Base-by-base conservation (phyloP, 805 yeast genomes). In the Starmerella gropengiesseri region DNA sequence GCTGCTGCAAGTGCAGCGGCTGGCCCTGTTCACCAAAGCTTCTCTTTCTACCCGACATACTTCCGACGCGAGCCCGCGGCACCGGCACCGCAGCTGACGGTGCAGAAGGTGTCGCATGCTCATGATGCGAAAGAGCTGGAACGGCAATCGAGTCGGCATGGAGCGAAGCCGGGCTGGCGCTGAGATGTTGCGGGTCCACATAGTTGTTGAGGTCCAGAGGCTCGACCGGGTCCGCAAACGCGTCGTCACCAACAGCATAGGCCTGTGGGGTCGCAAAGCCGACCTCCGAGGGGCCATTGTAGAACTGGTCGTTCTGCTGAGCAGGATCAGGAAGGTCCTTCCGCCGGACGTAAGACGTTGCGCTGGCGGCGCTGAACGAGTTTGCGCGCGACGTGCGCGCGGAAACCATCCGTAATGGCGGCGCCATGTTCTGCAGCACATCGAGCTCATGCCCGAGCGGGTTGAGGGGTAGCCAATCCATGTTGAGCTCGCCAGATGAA, bases 211-310 rank as follows among this genome's bases (percentile, higher is more conserved):
- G 37, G 21, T 48, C 45, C 16, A 45, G 38, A 11, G 49, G 48
- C 37, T 38, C 48, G 14, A 49, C 25, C 25, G 40, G 42, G 30
- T 36, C 32, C 6, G 17, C 18, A 7, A 27, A 21, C 14, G 31
- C 5, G 19, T 12, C 44, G 64, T 64, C 38, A 59, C 64, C 48
- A 50, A 46, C 35, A 49, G 50, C 34, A 53, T 55, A 40, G 47
- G 56, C 48, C 58, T 84, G 94, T 3, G 94, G 95, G 1, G 93
- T 81, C 1, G 93, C 75, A 56, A 81, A 83, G 2, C 78, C 82
- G 20, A 81, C 86, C 54, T 81, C 85, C 33, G 70, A 71, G 1
- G 87, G 86, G 0, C 71, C 64, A 12, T 47, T 32, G 6, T 16
- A 48, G 48, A 43, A 51, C 48, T 40, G 45, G 42, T 18, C 41